phyloP scores from a whole-genome alignment of 345 rosid species.

The Fremontodendron californicum region DNA sequence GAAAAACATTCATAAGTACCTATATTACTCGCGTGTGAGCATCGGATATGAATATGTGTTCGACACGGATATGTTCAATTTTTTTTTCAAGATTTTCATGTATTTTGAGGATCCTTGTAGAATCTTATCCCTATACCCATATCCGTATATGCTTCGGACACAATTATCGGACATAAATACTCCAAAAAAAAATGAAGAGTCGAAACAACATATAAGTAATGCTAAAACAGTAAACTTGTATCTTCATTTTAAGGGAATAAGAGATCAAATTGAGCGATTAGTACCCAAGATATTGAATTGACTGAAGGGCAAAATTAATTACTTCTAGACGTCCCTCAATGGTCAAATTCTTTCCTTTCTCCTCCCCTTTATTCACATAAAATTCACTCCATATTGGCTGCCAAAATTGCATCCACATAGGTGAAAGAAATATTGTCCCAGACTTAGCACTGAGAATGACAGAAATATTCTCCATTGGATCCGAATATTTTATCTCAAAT shows the following conservation, averaged over 20 bases:
- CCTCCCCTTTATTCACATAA: conserved; percentile 37
- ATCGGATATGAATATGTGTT: no score
- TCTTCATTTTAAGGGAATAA: background rate
- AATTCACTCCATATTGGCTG: conserved; percentile 50
- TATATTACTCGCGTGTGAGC: no score
- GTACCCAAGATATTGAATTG: conserved; percentile 88
- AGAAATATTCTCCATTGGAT: conserved; percentile 57
- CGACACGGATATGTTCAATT: no score
- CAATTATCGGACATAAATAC: no score
- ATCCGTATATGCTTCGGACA: no score
- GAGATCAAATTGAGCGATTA: background rate
- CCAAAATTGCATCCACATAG: conserved; percentile 67
- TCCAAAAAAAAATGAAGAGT: no score
- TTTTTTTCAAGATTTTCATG: no score
- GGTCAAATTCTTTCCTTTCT: conserved; percentile 41
- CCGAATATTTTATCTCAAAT: conserved; percentile 65
- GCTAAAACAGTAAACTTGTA: conserved; percentile 1
- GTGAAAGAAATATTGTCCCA: conserved; percentile 56
- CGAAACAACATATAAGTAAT: no score
- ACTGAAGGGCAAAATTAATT: conserved; percentile 64
- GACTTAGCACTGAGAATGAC: conserved; percentile 53
- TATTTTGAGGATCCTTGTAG: no score
- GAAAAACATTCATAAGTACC: no score
- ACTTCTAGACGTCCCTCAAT: conserved; percentile 61
- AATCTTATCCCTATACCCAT: no score